Percentiles rank a stretch among this genome's conserved stretches.
phyloP scores from a whole-genome alignment of 805 yeast species.

The Saccharomycopsis lassenensis region DNA sequence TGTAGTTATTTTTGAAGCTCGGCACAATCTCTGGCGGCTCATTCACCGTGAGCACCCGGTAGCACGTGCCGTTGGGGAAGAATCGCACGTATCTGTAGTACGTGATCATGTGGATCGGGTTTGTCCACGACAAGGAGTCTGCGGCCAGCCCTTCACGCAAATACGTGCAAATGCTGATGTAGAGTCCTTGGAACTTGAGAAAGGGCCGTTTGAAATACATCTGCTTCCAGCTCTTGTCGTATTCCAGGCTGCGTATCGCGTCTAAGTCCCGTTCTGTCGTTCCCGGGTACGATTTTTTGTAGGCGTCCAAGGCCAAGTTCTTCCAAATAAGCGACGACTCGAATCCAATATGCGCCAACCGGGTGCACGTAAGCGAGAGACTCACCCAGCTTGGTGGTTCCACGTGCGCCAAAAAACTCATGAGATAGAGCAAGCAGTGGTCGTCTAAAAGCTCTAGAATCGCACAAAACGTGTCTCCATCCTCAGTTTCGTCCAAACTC shows the following conservation, averaged over 20 bases:
- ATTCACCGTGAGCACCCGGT: slow-evolving; percentile 56
- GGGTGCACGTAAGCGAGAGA: slow-evolving; percentile 48
- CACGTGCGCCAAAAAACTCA: slow-evolving; percentile 33
- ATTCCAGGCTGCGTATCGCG: background rate
- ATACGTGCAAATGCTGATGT: slow-evolving; percentile 77
- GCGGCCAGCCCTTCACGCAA: slow-evolving; percentile 71
- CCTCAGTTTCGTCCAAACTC: slow-evolving; percentile 7
- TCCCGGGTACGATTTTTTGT: slow-evolving; percentile 4
- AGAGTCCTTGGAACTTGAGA: slow-evolving; percentile 70
- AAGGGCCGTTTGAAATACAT: slow-evolving; percentile 64
- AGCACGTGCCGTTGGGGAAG: slow-evolving; percentile 64
- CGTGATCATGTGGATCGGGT: slow-evolving; percentile 75
- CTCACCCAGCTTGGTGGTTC: slow-evolving; percentile 59
- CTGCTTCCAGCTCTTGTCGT: slow-evolving; percentile 28
- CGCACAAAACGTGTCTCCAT: slow-evolving; percentile 24
- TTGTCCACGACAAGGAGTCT: slow-evolving; percentile 53
- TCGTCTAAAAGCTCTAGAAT: slow-evolving; percentile 38
- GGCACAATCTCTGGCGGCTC: slow-evolving; percentile 66
- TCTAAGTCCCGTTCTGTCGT: slow-evolving; percentile 1
- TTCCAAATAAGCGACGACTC: slow-evolving; percentile 13
- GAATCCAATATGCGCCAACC: slow-evolving; percentile 23
- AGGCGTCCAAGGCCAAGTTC: slow-evolving; percentile 2
- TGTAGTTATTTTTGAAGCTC: slow-evolving; percentile 27
- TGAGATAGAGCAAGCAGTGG: slow-evolving; percentile 44
- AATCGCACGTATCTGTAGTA: slow-evolving; percentile 82